These are phyloP conservation scores for Obba rivulosa DNA, from an alignment of 768 basidiomycete genomes.

Conservation along the genomic window DNA sequence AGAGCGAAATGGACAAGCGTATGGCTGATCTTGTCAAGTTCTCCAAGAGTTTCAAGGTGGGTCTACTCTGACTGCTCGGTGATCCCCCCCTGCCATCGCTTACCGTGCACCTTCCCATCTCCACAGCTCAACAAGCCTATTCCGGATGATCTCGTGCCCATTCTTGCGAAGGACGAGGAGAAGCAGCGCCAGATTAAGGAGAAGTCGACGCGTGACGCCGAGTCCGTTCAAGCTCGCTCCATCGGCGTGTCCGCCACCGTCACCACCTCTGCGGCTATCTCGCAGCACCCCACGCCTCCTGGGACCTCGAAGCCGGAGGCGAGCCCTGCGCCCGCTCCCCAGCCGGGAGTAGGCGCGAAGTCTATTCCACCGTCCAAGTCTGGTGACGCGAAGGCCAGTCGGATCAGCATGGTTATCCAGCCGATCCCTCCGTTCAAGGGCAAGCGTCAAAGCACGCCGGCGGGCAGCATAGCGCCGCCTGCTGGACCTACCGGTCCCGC, in stretches of 20 bases:
- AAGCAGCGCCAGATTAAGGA: slow-evolving; percentile 82
- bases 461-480: not conserved
- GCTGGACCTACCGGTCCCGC: slow-evolving; percentile 9
- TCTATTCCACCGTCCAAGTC: slow-evolving; percentile 15
- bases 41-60: slow-evolving; percentile 89
- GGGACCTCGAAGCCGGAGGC: slow-evolving; percentile 15
- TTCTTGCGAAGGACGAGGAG: slow-evolving; percentile 90
- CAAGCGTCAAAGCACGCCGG: slow-evolving; percentile 31
- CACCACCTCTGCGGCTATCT: slow-evolving; percentile 38
- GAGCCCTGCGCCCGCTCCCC: slow-evolving; percentile 8
- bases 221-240: slow-evolving; percentile 58
- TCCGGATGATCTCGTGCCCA: slow-evolving; percentile 88
- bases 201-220: slow-evolving; percentile 66
- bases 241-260: slow-evolving; percentile 43
- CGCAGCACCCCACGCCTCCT: slow-evolving; percentile 38
- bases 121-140: slow-evolving; percentile 87
- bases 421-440: slow-evolving; percentile 90
- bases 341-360: slow-evolving; percentile 8
- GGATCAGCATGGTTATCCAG: slow-evolving; percentile 76
- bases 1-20: slow-evolving; percentile 92
- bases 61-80: slow-evolving; percentile 10
- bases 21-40: slow-evolving; percentile 93
- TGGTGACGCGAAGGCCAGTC: slow-evolving; percentile 11
- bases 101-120: not conserved
- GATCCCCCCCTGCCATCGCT: not conserved